Conservation (phyloP, 257 asterid genomes). For the Fraxinus anomala region DNA sequence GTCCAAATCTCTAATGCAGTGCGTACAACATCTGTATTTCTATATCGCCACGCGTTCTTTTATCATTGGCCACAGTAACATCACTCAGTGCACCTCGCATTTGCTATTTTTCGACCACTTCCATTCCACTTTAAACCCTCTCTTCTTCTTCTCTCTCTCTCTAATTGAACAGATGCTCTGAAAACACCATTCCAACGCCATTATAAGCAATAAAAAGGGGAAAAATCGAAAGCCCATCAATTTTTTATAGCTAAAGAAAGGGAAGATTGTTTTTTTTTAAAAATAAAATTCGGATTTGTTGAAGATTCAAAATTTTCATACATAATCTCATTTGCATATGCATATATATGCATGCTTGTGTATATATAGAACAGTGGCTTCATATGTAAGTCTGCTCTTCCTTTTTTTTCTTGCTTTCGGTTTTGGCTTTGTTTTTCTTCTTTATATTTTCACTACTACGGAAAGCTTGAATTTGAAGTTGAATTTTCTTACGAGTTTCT, state of each 20-base stretch:
- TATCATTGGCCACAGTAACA: constrained; percentile 28
- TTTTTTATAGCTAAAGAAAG: not conserved
- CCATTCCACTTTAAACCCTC: constrained; percentile 39
- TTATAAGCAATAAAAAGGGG: constrained; percentile 19
- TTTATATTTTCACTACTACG: constrained; percentile 18
- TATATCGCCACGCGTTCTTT: constrained; percentile 21
- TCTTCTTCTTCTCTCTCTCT: constrained; percentile 14
- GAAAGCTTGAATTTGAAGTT: constrained; percentile 40
- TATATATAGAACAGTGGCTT: constrained; percentile 47
- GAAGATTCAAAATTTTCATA: constrained; percentile 13
- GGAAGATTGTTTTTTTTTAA: not conserved
- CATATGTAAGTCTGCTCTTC: constrained; percentile 47
- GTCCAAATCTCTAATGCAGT: not conserved
- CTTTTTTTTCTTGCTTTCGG: constrained; percentile 43
- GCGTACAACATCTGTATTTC: not conserved
- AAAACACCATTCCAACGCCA: constrained; percentile 42
- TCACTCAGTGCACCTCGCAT: constrained; percentile 12
- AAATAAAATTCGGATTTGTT: constrained; percentile 8
- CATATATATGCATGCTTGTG: constrained; percentile 36
- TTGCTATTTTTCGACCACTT: constrained; percentile 27
- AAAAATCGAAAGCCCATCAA: constrained; percentile 19
- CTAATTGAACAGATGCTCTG: constrained; percentile 33
- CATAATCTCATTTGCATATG: constrained; percentile 19
- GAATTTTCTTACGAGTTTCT: constrained; percentile 26
- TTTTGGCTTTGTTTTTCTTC: constrained; percentile 42